Percentiles rank a stretch among this genome's conserved stretches.
phyloP scores from a whole-genome alignment of 1,139 yeast species.

The Taphrina communis region DNA sequence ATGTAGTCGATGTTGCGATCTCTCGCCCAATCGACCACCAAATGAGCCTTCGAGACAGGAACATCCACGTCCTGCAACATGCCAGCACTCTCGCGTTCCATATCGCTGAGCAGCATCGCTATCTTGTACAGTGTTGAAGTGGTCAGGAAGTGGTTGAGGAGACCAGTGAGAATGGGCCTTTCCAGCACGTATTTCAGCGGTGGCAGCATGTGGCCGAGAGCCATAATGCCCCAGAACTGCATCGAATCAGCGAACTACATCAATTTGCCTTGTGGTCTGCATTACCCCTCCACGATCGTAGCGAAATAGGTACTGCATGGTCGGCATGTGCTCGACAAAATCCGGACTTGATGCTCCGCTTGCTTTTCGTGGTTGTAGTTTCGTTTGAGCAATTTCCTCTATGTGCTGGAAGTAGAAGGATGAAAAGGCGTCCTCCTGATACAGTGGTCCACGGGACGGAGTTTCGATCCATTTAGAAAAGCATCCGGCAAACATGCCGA shows the following conservation, averaged over 20 bases:
- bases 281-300: slow-evolving; percentile 26
- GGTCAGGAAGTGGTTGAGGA: slow-evolving; percentile 27
- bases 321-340: slow-evolving; percentile 23
- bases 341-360: neutral
- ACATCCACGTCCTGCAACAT: slow-evolving; percentile 36
- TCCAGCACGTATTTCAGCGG: slow-evolving; percentile 19
- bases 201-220: slow-evolving; percentile 16
- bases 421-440: slow-evolving; percentile 13
- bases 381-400: neutral
- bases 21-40: slow-evolving; percentile 13
- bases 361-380: too few relatives aligned
- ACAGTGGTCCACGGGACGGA: neutral
- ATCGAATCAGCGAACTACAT: neutral
- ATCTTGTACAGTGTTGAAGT: slow-evolving; percentile 30
- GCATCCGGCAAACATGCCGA: slow-evolving; percentile 27
- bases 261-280: neutral
- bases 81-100: slow-evolving; percentile 14
- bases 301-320: slow-evolving; percentile 27
- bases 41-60: slow-evolving; percentile 14
- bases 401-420: slow-evolving; percentile 29
- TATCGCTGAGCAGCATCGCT: slow-evolving; percentile 24
- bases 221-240: slow-evolving; percentile 31
- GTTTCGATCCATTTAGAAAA: neutral
- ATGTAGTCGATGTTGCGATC: slow-evolving; percentile 5
- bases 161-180: slow-evolving; percentile 12